Evolutionary conservation across 352 stramenopile genomes (phyloP).

Genomic region (Saprolegnia diclina): DNA sequence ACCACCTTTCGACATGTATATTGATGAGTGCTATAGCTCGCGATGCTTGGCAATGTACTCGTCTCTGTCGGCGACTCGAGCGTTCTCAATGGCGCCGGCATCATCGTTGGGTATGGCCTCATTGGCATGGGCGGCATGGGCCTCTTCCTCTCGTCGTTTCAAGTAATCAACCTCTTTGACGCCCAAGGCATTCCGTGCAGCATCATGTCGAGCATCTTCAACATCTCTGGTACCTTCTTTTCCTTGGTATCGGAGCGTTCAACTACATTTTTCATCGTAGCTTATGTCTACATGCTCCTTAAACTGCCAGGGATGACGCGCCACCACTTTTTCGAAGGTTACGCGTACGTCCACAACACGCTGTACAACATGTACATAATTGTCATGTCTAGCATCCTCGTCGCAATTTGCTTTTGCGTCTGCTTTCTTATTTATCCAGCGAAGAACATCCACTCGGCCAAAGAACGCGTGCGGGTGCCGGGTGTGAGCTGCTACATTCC

Average conservation of each 20-base stretch:
- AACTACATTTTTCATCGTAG: constrained; percentile 9
- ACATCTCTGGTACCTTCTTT: constrained; percentile 47
- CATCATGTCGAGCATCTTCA: constrained; percentile 77
- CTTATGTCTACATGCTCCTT: constrained; percentile 79
- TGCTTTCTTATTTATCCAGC: constrained; percentile 67
- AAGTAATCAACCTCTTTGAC: constrained; percentile 73
- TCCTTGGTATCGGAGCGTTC: no score
- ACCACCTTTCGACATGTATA: neutral
- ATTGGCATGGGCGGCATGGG: constrained; percentile 65
- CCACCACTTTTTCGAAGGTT: constrained; percentile 46
- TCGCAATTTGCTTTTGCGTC: constrained; percentile 38
- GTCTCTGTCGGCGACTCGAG: constrained; percentile 55
- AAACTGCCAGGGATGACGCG: constrained; percentile 48
- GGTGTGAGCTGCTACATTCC: constrained; percentile 49
- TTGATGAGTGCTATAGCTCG: no score
- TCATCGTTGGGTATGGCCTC: constrained; percentile 65
- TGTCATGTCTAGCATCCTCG: constrained; percentile 36
- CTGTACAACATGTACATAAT: neutral
- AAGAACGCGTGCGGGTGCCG: constrained; percentile 44
- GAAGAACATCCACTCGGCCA: constrained; percentile 51
- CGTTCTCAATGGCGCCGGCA: constrained; percentile 39
- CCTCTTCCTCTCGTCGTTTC: constrained; percentile 69
- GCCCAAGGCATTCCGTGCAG: constrained; percentile 73
- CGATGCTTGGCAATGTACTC: constrained; percentile 49
- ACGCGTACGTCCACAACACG: constrained; percentile 39